These are phyloP conservation scores for Rhodotorula kratochvilovae DNA, from an alignment of 768 basidiomycete genomes.

Conservation along the genomic window DNA sequence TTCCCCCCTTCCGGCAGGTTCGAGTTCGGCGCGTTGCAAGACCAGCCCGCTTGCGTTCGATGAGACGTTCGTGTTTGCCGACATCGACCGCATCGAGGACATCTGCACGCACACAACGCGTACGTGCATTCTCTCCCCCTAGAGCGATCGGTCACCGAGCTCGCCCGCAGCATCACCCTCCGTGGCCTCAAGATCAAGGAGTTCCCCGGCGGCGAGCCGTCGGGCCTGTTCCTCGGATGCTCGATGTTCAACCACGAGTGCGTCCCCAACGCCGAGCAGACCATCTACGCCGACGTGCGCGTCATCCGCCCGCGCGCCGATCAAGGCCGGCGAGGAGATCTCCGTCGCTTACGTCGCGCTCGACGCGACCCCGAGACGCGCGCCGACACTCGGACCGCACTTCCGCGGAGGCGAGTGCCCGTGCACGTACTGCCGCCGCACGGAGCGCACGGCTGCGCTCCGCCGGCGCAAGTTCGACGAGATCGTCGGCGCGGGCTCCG, in stretches of 20 bases:
- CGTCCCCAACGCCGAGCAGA: conserved; percentile 39
- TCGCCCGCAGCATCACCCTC: too few relatives aligned
- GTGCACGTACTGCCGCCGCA: neutral
- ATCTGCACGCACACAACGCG: conserved; percentile 42
- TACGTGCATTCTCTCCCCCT: conserved; percentile 28
- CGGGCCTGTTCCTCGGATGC: conserved; percentile 43
- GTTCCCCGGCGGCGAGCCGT: too few relatives aligned
- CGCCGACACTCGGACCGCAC: neutral
- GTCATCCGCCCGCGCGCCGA: conserved; percentile 44
- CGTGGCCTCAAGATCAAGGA: neutral
- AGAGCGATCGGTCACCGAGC: too few relatives aligned
- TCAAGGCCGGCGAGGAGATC: conserved; percentile 46
- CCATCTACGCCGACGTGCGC: conserved; percentile 45
- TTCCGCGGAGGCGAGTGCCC: neutral
- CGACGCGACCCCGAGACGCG: neutral
- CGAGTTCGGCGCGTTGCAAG: neutral
- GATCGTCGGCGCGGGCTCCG: too few relatives aligned
- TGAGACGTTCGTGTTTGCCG: conserved; percentile 30
- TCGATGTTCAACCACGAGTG: conserved; percentile 50
- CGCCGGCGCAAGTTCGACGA: neutral
- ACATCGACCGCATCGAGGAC: conserved; percentile 44
- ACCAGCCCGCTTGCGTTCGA: conserved; percentile 3
- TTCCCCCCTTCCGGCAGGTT: neutral
- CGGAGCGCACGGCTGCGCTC: too few relatives aligned
- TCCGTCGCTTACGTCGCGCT: conserved; percentile 20